Conservation (phyloP, 75 land plant species). For the Pinus taeda region DNA sequence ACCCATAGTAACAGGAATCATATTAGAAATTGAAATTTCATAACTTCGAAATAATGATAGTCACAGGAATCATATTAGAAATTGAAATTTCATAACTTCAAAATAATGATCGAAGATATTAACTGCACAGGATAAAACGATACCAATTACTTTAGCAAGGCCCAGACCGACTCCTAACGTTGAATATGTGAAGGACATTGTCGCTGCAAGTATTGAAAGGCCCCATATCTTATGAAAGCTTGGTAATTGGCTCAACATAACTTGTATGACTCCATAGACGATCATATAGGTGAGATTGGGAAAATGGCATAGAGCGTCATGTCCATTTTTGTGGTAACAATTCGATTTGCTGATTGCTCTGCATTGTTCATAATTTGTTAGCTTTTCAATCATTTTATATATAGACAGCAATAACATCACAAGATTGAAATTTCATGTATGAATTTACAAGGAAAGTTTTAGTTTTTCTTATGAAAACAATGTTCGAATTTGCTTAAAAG, state of each 20-base stretch:
- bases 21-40: too few relatives aligned
- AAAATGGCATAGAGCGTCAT: slow-evolving; percentile 9
- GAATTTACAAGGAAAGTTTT: too few relatives aligned
- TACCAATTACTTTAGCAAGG: slow-evolving; percentile 17
- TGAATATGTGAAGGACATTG: slow-evolving; percentile 25
- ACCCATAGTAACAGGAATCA: too few relatives aligned
- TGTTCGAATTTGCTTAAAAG: too few relatives aligned
- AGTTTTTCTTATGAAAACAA: too few relatives aligned
- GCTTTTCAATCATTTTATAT: too few relatives aligned
- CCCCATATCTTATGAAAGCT: slow-evolving; percentile 19
- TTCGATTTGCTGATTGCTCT: slow-evolving; percentile 22
- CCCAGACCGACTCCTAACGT: slow-evolving; percentile 26
- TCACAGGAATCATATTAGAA: background rate
- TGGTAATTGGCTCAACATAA: slow-evolving; percentile 23
- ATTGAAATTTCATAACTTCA: background rate
- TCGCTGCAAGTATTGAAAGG: slow-evolving; percentile 23
- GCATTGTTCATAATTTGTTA: background rate
- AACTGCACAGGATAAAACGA: background rate
- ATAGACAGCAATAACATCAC: too few relatives aligned
- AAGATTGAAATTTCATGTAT: too few relatives aligned
- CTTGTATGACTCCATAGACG: slow-evolving; percentile 17
- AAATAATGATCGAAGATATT: background rate
- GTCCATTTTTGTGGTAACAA: slow-evolving; percentile 26
- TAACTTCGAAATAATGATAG: too few relatives aligned
- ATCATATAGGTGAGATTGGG: slow-evolving; percentile 10